Percentiles rank a stretch among this genome's conserved stretches.
phyloP scores from a whole-genome alignment of 345 rosid species.

The Ailanthus altissimus region DNA sequence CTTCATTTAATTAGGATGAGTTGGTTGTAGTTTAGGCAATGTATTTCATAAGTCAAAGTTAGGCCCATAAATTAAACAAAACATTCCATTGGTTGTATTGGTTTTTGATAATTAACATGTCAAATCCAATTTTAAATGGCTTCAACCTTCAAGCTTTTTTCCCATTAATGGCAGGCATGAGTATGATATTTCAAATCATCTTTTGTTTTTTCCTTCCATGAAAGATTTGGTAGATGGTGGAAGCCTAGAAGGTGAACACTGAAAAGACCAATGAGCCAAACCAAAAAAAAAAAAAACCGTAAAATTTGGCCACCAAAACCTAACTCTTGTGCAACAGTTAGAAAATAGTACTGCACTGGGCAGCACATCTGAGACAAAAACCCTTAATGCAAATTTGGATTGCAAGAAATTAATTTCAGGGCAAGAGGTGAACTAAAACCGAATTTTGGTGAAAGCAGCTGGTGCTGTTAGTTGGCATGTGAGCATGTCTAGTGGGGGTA shows the following conservation, averaged over 20 bases:
- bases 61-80: neutral
- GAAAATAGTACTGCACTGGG: neutral
- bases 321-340: conserved; percentile 7
- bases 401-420: neutral
- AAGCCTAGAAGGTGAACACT: conserved; percentile 4
- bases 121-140: neutral
- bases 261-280: conserved; percentile 20
- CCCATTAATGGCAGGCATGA: conserved; percentile 29
- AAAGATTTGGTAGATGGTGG: conserved; percentile 7
- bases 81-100: neutral
- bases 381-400: conserved; percentile 1
- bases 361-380: conserved; percentile 13
- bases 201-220: neutral
- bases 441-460: neutral
- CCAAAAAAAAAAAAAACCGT: neutral
- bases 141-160: too few relatives aligned
- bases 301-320: neutral
- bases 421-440: too few relatives aligned
- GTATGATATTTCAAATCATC: conserved; percentile 11
- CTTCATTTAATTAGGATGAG: neutral
- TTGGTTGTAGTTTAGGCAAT: neutral
- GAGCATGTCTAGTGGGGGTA: neutral
- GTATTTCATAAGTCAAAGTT: neutral
- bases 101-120: neutral
- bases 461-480: neutral